These are phyloP conservation scores for Toxoplasma gondii DNA, from an alignment of 169 alveolate species.

Conservation along the genomic window DNA sequence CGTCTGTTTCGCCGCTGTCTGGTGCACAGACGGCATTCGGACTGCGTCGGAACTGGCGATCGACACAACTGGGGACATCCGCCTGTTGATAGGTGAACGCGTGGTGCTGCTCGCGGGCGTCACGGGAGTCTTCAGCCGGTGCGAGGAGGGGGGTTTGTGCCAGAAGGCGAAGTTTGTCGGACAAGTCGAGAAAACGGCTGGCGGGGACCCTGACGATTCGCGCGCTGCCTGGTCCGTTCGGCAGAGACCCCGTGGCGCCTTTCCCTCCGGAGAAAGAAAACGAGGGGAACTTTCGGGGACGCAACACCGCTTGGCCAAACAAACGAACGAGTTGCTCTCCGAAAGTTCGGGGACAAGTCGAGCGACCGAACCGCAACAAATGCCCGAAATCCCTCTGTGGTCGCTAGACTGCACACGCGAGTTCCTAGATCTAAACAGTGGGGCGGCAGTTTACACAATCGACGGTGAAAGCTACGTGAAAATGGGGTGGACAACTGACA, in stretches of 20 bases:
- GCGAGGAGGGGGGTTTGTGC: background rate
- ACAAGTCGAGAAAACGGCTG: background rate
- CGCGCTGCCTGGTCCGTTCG: background rate
- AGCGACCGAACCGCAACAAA: background rate
- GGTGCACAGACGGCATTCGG: conserved; percentile 5
- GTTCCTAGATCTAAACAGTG: background rate
- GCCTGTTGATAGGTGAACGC: background rate
- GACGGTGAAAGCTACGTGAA: background rate
- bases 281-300: background rate
- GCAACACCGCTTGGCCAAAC: background rate
- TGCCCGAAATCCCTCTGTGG: conserved; percentile 1
- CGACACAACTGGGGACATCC: background rate
- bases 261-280: background rate
- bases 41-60: background rate
- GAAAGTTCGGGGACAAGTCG: background rate
- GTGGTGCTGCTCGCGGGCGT: background rate
- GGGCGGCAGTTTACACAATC: background rate
- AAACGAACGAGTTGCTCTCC: background rate
- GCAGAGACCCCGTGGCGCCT: no score
- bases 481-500: conserved; percentile 22
- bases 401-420: background rate
- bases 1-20: conserved; percentile 6
- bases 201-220: background rate
- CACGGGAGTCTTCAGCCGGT: background rate
- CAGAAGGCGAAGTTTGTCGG: conserved; percentile 18